phyloP scores from a whole-genome alignment of 106 monocot genomes.

The Acorus gramineus region DNA sequence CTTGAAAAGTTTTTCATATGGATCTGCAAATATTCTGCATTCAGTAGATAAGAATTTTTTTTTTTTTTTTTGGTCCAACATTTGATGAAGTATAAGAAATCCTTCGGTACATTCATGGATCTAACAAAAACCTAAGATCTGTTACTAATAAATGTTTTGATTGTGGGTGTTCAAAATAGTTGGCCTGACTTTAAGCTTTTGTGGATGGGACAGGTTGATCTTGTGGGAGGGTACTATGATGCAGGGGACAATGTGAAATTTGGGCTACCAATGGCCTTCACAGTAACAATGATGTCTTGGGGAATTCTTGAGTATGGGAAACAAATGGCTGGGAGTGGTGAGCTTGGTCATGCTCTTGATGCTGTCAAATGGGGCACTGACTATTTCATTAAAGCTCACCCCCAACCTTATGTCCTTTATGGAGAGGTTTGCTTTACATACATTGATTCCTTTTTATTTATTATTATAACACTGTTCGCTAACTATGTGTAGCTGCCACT shows the following conservation, averaged over 20 bases:
- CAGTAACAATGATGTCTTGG: slow-evolving; percentile 70
- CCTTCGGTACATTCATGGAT: too few species aligned
- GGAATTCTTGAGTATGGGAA: slow-evolving; percentile 76
- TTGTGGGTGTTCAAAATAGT: too few species aligned
- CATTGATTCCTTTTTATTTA: too few species aligned
- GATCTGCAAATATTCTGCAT: neutral
- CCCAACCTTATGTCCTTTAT: slow-evolving; percentile 83
- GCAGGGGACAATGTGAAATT: slow-evolving; percentile 87
- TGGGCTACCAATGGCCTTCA: slow-evolving; percentile 73
- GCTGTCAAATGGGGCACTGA: slow-evolving; percentile 97
- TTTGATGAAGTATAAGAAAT: too few species aligned
- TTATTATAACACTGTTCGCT: too few species aligned
- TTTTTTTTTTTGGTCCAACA: neutral
- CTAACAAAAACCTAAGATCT: too few species aligned
- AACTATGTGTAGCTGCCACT: too few species aligned
- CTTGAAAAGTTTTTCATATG: neutral
- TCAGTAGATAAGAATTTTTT: too few species aligned
- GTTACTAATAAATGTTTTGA: too few species aligned
- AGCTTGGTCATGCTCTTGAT: slow-evolving; percentile 83
- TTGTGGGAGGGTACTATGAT: slow-evolving; percentile 71
- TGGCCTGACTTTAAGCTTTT: too few species aligned
- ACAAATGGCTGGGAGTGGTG: slow-evolving; percentile 73
- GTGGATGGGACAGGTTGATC: slow-evolving; percentile 34
- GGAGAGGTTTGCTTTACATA: slow-evolving; percentile 37
- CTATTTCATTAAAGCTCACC: slow-evolving; percentile 89